Evolutionary conservation across 345 rosid genomes (phyloP), one percentile per base, ranked within the genome.

Genomic region (Eucalyptus tenuipes): DNA sequence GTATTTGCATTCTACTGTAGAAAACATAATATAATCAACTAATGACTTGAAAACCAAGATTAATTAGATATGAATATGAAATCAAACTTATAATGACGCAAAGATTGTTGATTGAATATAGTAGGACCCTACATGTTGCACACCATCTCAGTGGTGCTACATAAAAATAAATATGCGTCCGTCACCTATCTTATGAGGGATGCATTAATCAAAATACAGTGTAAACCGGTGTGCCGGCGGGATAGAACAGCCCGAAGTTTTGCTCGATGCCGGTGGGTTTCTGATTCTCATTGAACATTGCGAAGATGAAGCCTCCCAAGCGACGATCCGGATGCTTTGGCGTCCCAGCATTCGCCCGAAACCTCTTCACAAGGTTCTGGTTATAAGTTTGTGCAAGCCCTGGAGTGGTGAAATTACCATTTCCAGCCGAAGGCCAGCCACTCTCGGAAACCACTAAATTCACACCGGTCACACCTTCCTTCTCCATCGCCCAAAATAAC

Each of bases 391-490:
- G 50, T 4, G 90, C 88, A 24, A 89, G 85, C 52, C 22, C 86
- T 29, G 24, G n/a, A 4, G 90, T 86, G 48, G 90, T 50, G 86
- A 24, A 42, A 0, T 33, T 0, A 8, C 86, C 66, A 33, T 81
- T 86, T 33, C 91, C 91, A 4, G 90, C 90, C 24, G 88, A 88
- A 11, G 91, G 91, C 91, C 91, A 89, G 31, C 89, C 91, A 7
- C 87, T 90, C 86, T 88, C 87, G 3, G 89, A 49, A n/a, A 90
- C 89, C 42, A 87, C 88, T 24, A 91, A 22, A 33, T 29, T 29
- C 48, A 90, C 88, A 29, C 18, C 45, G 9, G 24, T 13, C 80
- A 79, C 89, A 4, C 86, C 86, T 18, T 53, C 89, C 87, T 61
- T 88, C 88, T 91, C 93, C 85, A 84, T 31, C 4, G 89, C 88